Conservation (phyloP, 768 basidiomycete species). For the Termitomyces sp. region DNA sequence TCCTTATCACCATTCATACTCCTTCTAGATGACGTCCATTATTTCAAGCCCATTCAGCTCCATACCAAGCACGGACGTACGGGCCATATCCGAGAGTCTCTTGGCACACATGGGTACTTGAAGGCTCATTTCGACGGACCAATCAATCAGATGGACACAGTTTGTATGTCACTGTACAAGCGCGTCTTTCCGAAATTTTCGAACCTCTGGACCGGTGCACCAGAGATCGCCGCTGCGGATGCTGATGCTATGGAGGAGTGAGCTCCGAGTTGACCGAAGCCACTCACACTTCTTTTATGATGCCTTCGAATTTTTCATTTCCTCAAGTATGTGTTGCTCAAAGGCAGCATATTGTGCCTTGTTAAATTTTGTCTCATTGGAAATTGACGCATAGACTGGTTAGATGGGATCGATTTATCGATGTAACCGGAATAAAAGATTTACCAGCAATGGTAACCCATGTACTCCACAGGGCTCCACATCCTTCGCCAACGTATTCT, state of each 20-base stretch:
- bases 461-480: slow-evolving; percentile 1
- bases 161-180: slow-evolving; percentile 95
- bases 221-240: slow-evolving; percentile 7
- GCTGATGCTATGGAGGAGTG: slow-evolving; percentile 40
- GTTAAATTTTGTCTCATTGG: too few species aligned
- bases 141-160: slow-evolving; percentile 93
- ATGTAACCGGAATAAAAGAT: background rate
- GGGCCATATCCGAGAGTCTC: slow-evolving; percentile 87
- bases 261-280: background rate
- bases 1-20: slow-evolving; percentile 6
- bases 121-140: slow-evolving; percentile 95
- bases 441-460: background rate
- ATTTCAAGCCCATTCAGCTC: slow-evolving; percentile 91
- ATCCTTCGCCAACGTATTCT: background rate
- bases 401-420: background rate
- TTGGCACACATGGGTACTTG: slow-evolving; percentile 97
- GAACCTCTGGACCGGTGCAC: slow-evolving; percentile 37
- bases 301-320: background rate
- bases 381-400: background rate
- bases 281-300: background rate
- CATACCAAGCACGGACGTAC: slow-evolving; percentile 87
- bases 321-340: background rate
- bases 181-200: slow-evolving; percentile 90
- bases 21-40: slow-evolving; percentile 72
- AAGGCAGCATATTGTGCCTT: background rate